Conservation (phyloP, 768 basidiomycete species). For the Boletus insuetus region DNA sequence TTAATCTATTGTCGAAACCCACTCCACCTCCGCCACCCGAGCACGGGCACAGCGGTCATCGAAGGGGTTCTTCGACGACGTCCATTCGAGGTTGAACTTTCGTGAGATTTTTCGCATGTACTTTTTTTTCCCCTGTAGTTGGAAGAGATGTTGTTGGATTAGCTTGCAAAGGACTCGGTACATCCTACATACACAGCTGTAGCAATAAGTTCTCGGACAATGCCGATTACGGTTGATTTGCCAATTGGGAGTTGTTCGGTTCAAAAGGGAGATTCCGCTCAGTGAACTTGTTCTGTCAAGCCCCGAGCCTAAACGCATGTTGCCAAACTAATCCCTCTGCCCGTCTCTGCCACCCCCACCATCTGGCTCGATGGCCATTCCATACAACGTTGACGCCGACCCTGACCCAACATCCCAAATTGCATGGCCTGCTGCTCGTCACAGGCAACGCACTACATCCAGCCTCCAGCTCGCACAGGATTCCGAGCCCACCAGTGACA, state of each 20-base stretch:
- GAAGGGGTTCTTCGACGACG: conserved; percentile 43
- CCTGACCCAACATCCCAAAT: conserved; percentile 81
- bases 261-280: conserved; percentile 14
- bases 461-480: conserved; percentile 22
- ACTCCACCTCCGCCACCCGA: conserved; percentile 34
- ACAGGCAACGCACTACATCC: conserved; percentile 30
- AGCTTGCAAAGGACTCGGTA: conserved; percentile 21
- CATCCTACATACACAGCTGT: conserved; percentile 4
- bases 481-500: conserved; percentile 19
- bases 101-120: conserved; percentile 1
- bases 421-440: conserved; percentile 60
- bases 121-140: conserved; percentile 7
- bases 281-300: not conserved
- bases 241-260: not conserved
- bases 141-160: conserved; percentile 26
- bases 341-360: not conserved
- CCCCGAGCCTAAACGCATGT: not conserved
- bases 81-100: conserved; percentile 30
- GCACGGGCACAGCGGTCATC: conserved; percentile 32
- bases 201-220: conserved; percentile 18
- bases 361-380: conserved; percentile 53
- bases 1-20: conserved; percentile 63
- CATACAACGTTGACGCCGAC: conserved; percentile 49
- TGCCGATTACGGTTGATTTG: conserved; percentile 15
- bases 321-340: not conserved